Base-by-base conservation (phyloP, 441 rosid species). In the Dalechampia spathulata region DNA sequence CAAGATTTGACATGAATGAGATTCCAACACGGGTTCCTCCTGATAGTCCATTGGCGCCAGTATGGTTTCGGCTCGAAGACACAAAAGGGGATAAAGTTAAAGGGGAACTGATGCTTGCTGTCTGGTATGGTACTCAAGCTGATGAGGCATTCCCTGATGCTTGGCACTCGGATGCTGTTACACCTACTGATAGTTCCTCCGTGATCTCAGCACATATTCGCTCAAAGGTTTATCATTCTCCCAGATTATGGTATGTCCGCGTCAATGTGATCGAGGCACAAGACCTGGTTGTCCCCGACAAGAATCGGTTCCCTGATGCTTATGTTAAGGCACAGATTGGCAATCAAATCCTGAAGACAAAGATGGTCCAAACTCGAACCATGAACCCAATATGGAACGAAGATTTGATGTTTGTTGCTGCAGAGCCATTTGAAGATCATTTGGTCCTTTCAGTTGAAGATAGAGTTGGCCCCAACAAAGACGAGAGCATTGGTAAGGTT, bases 141-240 rank as follows among this genome's bases (percentile, higher is more conserved):
- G 81, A 78, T 25, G 76, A 72, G 28, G 79, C 78, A 2, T 81
- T 78, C 37, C 59, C 73, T 0, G 78, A 75, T 34, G 86, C 81
- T 53, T 73, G 86, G 83, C 79, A 73, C 51, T 69, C 75, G 0
- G 78, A 78, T 70, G 83, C 94, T 6, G 86, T 62, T 78, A 86
- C 90, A 7, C 78, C 63, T 81, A 75, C 75, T 36, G 71, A 70
- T 60, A 72, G 68, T 3, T 57, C 60, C 42, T 76, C 62, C 11
- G n/a, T n/a, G n/a, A n/a, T n/a, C n/a, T n/a, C n/a, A n/a, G n/a
- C n/a, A n/a, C n/a, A n/a, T n/a, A 70, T 76, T 30, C 51, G 76
- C 27, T 79, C 87, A 0, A 82, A 82, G 44, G 81, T 75, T 12
- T 78, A 83, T 67, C 54, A 72, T 17, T 80, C 82, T 6, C 82